These are phyloP conservation scores for Rhynchospora tenuis DNA, from an alignment of 176 grass and related monocot genomes.

Conservation along the genomic window DNA sequence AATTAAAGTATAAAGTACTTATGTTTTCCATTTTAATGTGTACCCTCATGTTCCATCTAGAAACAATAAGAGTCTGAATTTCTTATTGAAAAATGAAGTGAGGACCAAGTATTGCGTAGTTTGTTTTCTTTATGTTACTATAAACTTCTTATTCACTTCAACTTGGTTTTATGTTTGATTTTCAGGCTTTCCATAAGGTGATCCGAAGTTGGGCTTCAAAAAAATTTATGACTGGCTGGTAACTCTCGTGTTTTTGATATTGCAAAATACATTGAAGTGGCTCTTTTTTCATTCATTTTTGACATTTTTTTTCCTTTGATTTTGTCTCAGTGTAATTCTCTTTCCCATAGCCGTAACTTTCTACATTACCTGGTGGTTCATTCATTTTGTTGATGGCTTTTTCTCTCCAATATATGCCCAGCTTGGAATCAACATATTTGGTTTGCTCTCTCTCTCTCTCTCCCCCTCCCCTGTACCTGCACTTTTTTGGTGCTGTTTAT, in stretches of 20 bases:
- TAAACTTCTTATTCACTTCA: not conserved
- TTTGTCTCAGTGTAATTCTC: slow-evolving; percentile 62
- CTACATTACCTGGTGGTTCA: slow-evolving; percentile 99
- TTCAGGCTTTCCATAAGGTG: slow-evolving; percentile 89
- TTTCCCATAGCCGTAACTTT: slow-evolving; percentile 94
- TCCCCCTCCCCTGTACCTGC: not conserved
- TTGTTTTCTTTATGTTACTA: not conserved
- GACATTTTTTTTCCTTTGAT: slow-evolving; percentile 9
- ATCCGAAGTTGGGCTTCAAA: slow-evolving; percentile 88
- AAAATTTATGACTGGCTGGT: slow-evolving; percentile 98
- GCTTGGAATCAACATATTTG: slow-evolving; percentile 91
- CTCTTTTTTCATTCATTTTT: not conserved
- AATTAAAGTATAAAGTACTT: not conserved
- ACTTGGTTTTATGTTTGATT: slow-evolving; percentile 9
- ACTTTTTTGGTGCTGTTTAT: not conserved
- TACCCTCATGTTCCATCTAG: not conserved
- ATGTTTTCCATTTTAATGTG: not conserved
- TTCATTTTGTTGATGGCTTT: slow-evolving; percentile 96
- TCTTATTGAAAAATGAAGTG: not conserved
- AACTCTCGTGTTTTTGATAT: slow-evolving; percentile 14
- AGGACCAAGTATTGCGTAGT: not conserved
- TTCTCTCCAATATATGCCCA: slow-evolving; percentile 93
- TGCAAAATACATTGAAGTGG: not conserved
- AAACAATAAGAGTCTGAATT: not conserved
- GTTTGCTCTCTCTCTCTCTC: slow-evolving; percentile 24